phyloP scores from a whole-genome alignment of 805 yeast genomes.

The Metschnikowia gelsemii region DNA sequence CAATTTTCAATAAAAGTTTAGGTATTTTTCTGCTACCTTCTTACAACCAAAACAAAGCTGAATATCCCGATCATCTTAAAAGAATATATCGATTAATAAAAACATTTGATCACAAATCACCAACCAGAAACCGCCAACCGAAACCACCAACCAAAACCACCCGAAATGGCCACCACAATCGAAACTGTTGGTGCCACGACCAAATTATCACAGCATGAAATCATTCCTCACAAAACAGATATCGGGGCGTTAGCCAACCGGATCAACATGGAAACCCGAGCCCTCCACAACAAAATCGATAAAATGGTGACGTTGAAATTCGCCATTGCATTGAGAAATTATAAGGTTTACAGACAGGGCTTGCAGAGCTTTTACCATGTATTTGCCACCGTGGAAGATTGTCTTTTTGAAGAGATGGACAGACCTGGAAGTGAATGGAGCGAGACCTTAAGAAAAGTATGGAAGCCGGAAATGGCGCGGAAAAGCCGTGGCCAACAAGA shows the following conservation, averaged over 20 bases:
- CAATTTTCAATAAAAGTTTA: too few species aligned
- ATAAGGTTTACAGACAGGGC: slow-evolving; percentile 77
- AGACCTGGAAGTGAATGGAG: slow-evolving; percentile 33
- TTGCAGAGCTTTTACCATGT: slow-evolving; percentile 70
- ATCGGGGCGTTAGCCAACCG: slow-evolving; percentile 82
- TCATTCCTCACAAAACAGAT: slow-evolving; percentile 76
- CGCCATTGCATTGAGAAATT: slow-evolving; percentile 73
- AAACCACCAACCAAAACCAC: too few species aligned
- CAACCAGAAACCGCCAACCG: too few species aligned
- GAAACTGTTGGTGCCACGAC: slow-evolving; percentile 25
- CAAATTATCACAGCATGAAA: slow-evolving; percentile 44
- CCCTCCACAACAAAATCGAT: slow-evolving; percentile 66
- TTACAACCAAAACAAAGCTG: too few species aligned
- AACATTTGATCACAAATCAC: too few species aligned
- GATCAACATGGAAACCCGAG: slow-evolving; percentile 67
- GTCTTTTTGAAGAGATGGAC: slow-evolving; percentile 46
- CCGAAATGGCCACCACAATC: slow-evolving; percentile 1
- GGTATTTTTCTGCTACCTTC: too few species aligned
- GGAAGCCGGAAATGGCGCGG: slow-evolving; percentile 72
- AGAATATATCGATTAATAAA: too few species aligned
- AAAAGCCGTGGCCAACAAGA: slow-evolving; percentile 57
- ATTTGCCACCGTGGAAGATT: slow-evolving; percentile 60
- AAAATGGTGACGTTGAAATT: slow-evolving; percentile 66
- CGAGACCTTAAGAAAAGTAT: slow-evolving; percentile 54
- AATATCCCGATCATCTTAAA: too few species aligned